Conservation (phyloP, 306 rosid genomes). For the Cicer yamashitae region DNA sequence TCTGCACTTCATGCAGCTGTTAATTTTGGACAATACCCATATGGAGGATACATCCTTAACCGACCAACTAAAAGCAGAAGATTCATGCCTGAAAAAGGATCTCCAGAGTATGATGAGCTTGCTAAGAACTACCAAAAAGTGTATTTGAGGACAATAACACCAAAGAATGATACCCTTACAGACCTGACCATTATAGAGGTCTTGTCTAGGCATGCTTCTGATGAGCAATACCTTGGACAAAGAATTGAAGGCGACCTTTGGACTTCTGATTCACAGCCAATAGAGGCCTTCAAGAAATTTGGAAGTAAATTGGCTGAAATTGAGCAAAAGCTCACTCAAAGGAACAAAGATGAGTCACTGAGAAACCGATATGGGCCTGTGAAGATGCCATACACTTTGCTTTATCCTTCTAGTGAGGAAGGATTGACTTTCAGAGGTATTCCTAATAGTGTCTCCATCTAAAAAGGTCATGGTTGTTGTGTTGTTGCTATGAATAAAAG, state of each 20-base stretch:
- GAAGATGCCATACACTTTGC: conserved; percentile 73
- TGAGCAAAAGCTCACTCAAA: conserved; percentile 41
- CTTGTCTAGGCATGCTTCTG: conserved; percentile 69
- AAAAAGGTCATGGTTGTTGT: background rate
- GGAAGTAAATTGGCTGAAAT: conserved; percentile 40
- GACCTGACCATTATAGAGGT: conserved; percentile 71
- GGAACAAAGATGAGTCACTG: conserved; percentile 42
- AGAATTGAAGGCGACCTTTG: conserved; percentile 48
- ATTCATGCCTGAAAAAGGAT: conserved; percentile 67
- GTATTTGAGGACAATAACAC: conserved; percentile 62
- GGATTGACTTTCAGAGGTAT: conserved; percentile 78
- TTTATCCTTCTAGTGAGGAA: conserved; percentile 70
- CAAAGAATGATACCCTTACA: conserved; percentile 55
- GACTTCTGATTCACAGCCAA: conserved; percentile 35
- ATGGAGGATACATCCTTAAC: conserved; percentile 72
- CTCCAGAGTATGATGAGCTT: conserved; percentile 63
- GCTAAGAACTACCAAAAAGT: conserved; percentile 52
- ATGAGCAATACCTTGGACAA: conserved; percentile 63
- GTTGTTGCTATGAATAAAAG: conserved; percentile 22
- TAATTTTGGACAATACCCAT: conserved; percentile 72
- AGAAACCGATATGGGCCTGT: conserved; percentile 71
- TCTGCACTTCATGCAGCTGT: conserved; percentile 80
- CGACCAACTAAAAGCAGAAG: conserved; percentile 66
- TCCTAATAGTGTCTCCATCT: conserved; percentile 78
- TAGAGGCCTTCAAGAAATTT: conserved; percentile 46